These are phyloP conservation scores for Hypericum perforatum DNA, from an alignment of 345 rosid species.

Conservation along the genomic window DNA sequence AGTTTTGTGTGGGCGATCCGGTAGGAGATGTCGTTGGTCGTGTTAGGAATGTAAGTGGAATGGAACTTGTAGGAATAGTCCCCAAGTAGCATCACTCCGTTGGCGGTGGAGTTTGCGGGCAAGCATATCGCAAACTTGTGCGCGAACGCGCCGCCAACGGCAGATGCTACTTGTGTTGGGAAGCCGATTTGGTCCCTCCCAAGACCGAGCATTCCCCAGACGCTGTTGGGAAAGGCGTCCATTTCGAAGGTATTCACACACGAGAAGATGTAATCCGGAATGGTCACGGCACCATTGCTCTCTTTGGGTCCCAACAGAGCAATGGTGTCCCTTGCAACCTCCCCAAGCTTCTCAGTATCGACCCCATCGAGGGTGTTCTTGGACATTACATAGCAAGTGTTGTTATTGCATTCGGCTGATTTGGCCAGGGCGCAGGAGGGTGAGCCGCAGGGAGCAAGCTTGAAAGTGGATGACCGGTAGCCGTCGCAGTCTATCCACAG, in stretches of 20 bases:
- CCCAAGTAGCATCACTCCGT: conserved; percentile 16
- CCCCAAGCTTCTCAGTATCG: conserved; percentile 11
- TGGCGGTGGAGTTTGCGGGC: conserved; percentile 5
- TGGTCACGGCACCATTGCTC: not conserved
- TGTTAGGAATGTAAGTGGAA: not conserved
- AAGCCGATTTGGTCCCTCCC: conserved; percentile 10
- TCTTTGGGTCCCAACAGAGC: conserved; percentile 11
- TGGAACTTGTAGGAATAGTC: conserved; percentile 13
- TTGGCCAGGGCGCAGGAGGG: not conserved
- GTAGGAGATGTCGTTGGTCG: conserved; percentile 8
- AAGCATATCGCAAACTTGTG: conserved; percentile 18
- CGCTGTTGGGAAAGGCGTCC: conserved; percentile 8
- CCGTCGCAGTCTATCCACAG: not conserved
- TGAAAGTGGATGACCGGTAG: not conserved
- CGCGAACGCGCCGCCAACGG: conserved; percentile 8
- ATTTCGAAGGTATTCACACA: not conserved
- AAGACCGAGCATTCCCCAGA: conserved; percentile 12
- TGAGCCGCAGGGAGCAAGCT: not conserved
- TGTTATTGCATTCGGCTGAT: not conserved
- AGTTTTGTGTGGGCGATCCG: conserved; percentile 8
- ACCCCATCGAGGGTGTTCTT: not conserved
- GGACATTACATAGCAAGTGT: not conserved
- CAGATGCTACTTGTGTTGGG: conserved; percentile 15
- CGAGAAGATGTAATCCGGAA: conserved; percentile 2
- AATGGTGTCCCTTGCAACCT: conserved; percentile 10